A percentile compares a stretch with the other conserved stretches of the same genome.
Conservation (phyloP, 176 grass and related monocot genomes). For the Tillandsia fasciculata region DNA sequence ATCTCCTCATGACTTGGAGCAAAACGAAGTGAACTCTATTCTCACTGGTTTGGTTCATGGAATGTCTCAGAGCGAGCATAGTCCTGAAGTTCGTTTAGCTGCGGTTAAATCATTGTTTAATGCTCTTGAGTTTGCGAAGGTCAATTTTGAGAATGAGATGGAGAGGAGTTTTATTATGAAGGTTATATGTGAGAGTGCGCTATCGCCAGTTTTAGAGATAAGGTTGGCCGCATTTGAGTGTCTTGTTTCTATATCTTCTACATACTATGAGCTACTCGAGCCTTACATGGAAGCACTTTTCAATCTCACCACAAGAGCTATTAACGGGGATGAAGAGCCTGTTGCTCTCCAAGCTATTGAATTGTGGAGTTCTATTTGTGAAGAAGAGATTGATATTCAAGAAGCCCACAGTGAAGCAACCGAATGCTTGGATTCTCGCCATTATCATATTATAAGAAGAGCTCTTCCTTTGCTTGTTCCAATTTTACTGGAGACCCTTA, state of each 20-base stretch:
- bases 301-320: constrained; percentile 73
- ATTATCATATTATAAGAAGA: constrained; percentile 78
- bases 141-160: constrained; percentile 88
- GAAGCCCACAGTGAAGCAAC: constrained; percentile 75
- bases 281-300: constrained; percentile 80
- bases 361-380: constrained; percentile 91
- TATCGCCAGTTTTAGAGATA: constrained; percentile 56
- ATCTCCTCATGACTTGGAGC: constrained; percentile 58
- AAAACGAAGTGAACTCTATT: constrained; percentile 76
- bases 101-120: constrained; percentile 76
- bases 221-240: constrained; percentile 82
- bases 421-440: constrained; percentile 65
- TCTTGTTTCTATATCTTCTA: constrained; percentile 72
- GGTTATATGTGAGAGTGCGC: constrained; percentile 70
- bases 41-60: constrained; percentile 90
- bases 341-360: constrained; percentile 90
- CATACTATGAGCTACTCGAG: constrained; percentile 66
- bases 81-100: constrained; percentile 64
- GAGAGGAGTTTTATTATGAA: constrained; percentile 88
- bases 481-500: constrained; percentile 68
- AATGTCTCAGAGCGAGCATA: constrained; percentile 73
- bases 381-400: constrained; percentile 88
- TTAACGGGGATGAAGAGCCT: constrained; percentile 77
- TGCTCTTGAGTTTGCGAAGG: constrained; percentile 66
- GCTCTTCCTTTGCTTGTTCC: constrained; percentile 74